These are phyloP conservation scores for Thelephora aurantiotincta DNA, from an alignment of 768 basidiomycete species.

Conservation along the genomic window DNA sequence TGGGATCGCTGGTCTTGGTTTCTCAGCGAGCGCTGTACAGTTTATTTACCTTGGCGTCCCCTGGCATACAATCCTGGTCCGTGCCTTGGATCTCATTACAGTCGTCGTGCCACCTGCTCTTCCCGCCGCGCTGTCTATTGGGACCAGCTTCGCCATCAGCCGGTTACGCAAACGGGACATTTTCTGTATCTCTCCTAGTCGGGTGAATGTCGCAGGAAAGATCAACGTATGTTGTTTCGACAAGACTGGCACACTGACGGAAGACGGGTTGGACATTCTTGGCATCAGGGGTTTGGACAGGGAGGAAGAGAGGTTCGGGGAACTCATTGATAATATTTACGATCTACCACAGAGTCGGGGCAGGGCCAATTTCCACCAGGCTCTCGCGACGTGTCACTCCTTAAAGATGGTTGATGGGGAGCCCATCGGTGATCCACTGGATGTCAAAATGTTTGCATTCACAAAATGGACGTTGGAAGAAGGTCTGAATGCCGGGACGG, in stretches of 20 bases:
- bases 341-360: conserved; percentile 63
- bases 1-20: conserved; percentile 83
- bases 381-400: conserved; percentile 91
- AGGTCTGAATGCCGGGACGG: conserved; percentile 58
- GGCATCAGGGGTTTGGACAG: conserved; percentile 83
- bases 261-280: conserved; percentile 94
- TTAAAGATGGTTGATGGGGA: conserved; percentile 81
- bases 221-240: conserved; percentile 97
- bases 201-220: conserved; percentile 92
- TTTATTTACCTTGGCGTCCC: conserved; percentile 83
- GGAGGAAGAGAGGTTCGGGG: conserved; percentile 67
- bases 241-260: conserved; percentile 97
- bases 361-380: conserved; percentile 81
- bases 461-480: conserved; percentile 95
- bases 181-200: conserved; percentile 91
- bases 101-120: conserved; percentile 96
- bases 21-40: conserved; percentile 82
- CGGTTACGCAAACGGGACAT: conserved; percentile 80
- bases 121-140: conserved; percentile 93
- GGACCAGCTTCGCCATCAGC: conserved; percentile 86
- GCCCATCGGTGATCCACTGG: conserved; percentile 89
- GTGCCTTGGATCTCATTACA: conserved; percentile 90
- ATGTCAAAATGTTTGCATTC: conserved; percentile 97
- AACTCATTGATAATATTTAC: conserved; percentile 74
- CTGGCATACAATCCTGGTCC: conserved; percentile 83